phyloP scores from a whole-genome alignment of 1,284 basidiomycete species.

The Pterulicium gracile region DNA sequence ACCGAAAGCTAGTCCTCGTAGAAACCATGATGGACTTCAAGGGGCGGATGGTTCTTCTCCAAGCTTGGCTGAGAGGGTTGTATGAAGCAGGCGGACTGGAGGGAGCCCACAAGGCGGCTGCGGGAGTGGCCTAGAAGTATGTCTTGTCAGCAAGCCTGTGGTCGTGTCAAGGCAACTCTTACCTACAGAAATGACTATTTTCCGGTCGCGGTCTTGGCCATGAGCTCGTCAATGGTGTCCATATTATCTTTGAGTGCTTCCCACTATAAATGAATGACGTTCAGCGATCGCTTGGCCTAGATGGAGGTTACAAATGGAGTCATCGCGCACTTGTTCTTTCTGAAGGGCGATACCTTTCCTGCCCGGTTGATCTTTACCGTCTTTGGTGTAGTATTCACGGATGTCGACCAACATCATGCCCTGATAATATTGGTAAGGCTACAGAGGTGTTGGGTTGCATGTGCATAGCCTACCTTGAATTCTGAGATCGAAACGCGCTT shows the following conservation, averaged over 20 bases:
- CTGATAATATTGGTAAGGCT: too few species aligned
- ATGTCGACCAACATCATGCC: slow-evolving; percentile 59
- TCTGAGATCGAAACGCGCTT: slow-evolving; percentile 56
- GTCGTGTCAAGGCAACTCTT: slow-evolving; percentile 7
- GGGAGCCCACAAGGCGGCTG: slow-evolving; percentile 60
- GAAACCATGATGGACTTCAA: slow-evolving; percentile 62
- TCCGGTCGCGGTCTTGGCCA: slow-evolving; percentile 20
- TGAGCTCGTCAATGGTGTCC: slow-evolving; percentile 39
- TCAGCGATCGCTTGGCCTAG: too few species aligned
- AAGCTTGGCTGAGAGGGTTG: slow-evolving; percentile 61
- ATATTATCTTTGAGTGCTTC: slow-evolving; percentile 35
- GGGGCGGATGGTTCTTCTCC: slow-evolving; percentile 46
- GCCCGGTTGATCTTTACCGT: slow-evolving; percentile 64
- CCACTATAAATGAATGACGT: slow-evolving; percentile 38
- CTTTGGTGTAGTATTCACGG: slow-evolving; percentile 63
- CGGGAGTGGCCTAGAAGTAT: slow-evolving; percentile 44
- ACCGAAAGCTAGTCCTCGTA: slow-evolving; percentile 36
- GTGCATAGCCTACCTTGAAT: too few species aligned
- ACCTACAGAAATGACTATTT: not conserved
- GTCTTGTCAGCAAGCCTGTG: not conserved
- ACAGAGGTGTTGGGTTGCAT: too few species aligned
- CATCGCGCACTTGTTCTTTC: slow-evolving; percentile 48
- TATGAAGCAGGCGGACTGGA: slow-evolving; percentile 36
- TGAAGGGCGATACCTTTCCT: slow-evolving; percentile 74
- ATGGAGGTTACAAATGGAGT: slow-evolving; percentile 1